A percentile compares a stretch with the other conserved stretches of the same genome.
phyloP scores from a whole-genome alignment of 129 eudicot genomes.

The Arctium lappa region DNA sequence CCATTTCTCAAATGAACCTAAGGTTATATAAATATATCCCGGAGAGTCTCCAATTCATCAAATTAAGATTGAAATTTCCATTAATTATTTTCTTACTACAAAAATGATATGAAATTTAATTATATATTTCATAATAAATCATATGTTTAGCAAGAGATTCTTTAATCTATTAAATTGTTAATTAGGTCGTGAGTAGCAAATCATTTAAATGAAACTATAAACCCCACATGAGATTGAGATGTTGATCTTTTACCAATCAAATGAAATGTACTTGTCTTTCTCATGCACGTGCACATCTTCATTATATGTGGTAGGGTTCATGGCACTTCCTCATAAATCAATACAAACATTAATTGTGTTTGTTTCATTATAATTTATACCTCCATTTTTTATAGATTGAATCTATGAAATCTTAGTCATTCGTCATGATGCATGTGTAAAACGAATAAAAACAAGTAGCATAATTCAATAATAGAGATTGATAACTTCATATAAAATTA shows the following conservation, averaged over 20 bases:
- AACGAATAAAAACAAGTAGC: background rate
- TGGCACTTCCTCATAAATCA: background rate
- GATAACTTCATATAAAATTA: background rate
- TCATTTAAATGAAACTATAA: background rate
- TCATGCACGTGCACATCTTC: constrained; percentile 27
- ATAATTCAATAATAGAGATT: background rate
- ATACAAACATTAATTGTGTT: background rate
- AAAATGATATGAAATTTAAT: background rate
- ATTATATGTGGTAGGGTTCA: constrained; percentile 5
- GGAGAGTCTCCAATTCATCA: background rate
- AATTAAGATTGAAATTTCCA: background rate
- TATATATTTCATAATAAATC: background rate
- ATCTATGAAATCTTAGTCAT: background rate
- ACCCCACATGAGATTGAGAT: background rate
- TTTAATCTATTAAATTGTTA: background rate
- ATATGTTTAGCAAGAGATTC: background rate
- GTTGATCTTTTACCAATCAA: constrained; percentile 4
- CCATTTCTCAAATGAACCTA: too few relatives aligned
- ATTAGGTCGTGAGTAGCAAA: background rate
- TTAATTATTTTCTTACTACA: background rate
- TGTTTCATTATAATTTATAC: background rate
- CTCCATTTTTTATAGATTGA: background rate
- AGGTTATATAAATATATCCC: too few relatives aligned
- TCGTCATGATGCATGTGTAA: background rate
- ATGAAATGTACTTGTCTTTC: constrained; percentile 18